A percentile compares a stretch with the other conserved stretches of the same genome.
These are phyloP conservation scores for Pontederia paniculata DNA, from an alignment of 176 grass and related monocot genomes.

Conservation along the genomic window DNA sequence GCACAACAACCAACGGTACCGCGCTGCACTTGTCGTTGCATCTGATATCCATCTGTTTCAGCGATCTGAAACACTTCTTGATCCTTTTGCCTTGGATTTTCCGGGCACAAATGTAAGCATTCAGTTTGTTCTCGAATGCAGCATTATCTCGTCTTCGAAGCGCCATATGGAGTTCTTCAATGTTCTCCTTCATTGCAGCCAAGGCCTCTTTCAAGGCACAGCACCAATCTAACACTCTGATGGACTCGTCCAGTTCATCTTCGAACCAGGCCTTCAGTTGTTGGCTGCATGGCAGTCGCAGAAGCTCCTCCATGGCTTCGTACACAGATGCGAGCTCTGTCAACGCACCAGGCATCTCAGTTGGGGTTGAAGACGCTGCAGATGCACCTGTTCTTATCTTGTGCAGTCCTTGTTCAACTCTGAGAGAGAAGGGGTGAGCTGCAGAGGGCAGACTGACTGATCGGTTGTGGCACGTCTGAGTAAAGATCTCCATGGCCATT, in stretches of 20 bases:
- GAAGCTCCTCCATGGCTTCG: conserved; percentile 19
- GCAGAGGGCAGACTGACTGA: conserved; percentile 23
- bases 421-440: conserved; percentile 11
- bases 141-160: conserved; percentile 31
- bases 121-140: conserved; percentile 14
- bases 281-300: conserved; percentile 20
- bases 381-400: conserved; percentile 12
- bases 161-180: conserved; percentile 25
- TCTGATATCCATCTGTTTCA: background rate
- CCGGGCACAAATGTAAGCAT: background rate
- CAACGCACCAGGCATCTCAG: conserved; percentile 9
- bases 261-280: background rate
- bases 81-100: conserved; percentile 17
- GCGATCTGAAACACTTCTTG: conserved; percentile 24
- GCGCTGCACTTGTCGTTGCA: conserved; percentile 2
- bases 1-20: conserved; percentile 7
- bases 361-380: conserved; percentile 3
- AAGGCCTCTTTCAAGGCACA: conserved; percentile 29
- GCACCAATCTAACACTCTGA: conserved; percentile 27
- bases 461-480: conserved; percentile 5
- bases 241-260: conserved; percentile 5
- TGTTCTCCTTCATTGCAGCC: conserved; percentile 13
- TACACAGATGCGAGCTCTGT: conserved; percentile 5
- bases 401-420: conserved; percentile 20
- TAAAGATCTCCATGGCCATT: no score